Conservation (phyloP, 768 basidiomycete genomes). For the Agrocybe praecox region DNA sequence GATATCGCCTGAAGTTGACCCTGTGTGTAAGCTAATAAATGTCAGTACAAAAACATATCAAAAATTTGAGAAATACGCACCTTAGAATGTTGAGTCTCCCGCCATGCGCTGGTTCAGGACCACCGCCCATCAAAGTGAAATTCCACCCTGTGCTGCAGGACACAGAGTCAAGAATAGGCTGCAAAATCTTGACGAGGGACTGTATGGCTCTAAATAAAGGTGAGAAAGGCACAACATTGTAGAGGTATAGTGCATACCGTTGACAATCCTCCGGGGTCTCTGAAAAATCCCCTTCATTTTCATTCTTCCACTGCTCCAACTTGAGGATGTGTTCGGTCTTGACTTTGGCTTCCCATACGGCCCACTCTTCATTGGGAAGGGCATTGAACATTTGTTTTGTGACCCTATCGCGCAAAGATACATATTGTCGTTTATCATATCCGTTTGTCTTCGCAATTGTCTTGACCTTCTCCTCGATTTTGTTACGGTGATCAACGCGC, state of each 20-base stretch:
- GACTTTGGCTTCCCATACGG: not conserved
- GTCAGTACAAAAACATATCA: too few relatives aligned
- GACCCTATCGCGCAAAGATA: not conserved
- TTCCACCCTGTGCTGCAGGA: not conserved
- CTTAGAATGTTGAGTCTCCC: not conserved
- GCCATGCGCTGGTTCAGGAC: too few relatives aligned
- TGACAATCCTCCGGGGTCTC: constrained; percentile 8
- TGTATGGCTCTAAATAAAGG: not conserved
- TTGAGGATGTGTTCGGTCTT: not conserved
- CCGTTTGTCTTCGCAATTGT: not conserved
- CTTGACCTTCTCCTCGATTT: not conserved
- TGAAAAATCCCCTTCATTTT: not conserved
- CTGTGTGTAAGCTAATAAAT: too few relatives aligned
- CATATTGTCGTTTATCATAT: too few relatives aligned
- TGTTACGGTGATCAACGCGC: not conserved
- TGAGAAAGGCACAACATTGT: not conserved
- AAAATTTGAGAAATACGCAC: too few relatives aligned
- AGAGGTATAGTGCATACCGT: not conserved
- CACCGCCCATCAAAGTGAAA: too few relatives aligned
- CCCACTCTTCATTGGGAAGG: not conserved
- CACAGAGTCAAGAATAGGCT: not conserved
- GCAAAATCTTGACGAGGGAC: not conserved
- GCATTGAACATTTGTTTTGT: not conserved
- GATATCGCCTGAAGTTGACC: too few relatives aligned
- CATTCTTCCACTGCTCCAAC: not conserved